phyloP scores from a whole-genome alignment of 2,329 filamentous ascomycete species.

The Venturia effusa region DNA sequence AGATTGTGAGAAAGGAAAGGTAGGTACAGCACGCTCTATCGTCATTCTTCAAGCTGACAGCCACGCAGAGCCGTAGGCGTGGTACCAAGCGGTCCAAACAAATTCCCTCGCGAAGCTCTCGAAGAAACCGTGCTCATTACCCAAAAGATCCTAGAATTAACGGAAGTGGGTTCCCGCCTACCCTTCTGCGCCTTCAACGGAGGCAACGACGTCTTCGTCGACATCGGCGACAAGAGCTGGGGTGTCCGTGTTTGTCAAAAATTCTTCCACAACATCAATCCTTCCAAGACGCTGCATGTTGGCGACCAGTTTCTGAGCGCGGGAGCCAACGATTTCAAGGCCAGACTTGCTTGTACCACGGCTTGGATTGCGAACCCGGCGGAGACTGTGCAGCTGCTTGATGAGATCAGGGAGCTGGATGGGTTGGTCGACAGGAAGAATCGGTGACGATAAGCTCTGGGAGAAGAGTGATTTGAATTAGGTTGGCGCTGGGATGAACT shows the following conservation, averaged over 20 bases:
- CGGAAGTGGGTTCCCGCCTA: slow-evolving; percentile 53
- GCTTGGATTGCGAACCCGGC: slow-evolving; percentile 91
- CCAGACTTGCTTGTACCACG: slow-evolving; percentile 80
- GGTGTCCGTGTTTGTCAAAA: slow-evolving; percentile 86
- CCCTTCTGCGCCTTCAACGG: slow-evolving; percentile 98
- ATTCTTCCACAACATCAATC: slow-evolving; percentile 70
- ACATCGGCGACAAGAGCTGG: slow-evolving; percentile 97
- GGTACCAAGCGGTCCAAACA: slow-evolving; percentile 47
- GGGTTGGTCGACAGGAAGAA: slow-evolving; percentile 19
- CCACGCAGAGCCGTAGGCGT: slow-evolving; percentile 33
- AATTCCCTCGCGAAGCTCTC: slow-evolving; percentile 75
- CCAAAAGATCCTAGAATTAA: slow-evolving; percentile 83
- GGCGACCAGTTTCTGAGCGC: slow-evolving; percentile 94
- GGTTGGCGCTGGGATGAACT: background rate
- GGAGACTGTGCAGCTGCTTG: slow-evolving; percentile 81
- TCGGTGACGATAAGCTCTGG: slow-evolving; percentile 2
- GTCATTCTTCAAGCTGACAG: background rate
- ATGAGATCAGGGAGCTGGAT: slow-evolving; percentile 54
- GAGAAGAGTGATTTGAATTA: background rate
- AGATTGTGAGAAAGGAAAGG: slow-evolving; percentile 76
- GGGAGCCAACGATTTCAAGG: slow-evolving; percentile 96
- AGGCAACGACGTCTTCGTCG: slow-evolving; percentile 94
- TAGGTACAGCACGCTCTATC: background rate
- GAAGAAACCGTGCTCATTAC: slow-evolving; percentile 94
- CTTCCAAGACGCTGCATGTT: slow-evolving; percentile 78